phyloP scores from a whole-genome alignment of 495 filamentous ascomycete genomes.

The Aeminium ludgeri region DNA sequence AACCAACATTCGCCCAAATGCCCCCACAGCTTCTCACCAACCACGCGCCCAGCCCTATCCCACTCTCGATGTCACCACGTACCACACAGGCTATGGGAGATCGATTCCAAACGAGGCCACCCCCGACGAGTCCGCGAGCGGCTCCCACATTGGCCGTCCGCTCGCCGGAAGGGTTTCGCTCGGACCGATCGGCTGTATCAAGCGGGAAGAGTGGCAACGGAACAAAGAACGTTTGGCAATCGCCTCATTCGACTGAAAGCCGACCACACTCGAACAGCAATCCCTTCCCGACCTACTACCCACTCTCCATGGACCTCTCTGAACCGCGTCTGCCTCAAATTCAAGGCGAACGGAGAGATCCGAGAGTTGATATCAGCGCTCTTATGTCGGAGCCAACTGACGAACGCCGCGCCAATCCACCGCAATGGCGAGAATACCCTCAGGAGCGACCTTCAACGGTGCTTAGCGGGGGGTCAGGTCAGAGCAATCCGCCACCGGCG shows the following conservation, averaged over 20 bases:
- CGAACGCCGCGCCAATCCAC: too few relatives aligned
- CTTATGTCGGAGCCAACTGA: too few relatives aligned
- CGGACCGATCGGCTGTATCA: background rate
- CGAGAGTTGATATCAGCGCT: too few relatives aligned
- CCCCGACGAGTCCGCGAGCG: constrained; percentile 4
- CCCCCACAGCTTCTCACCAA: background rate
- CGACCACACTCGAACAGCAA: background rate
- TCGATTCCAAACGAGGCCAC: constrained; percentile 6
- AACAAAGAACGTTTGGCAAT: background rate
- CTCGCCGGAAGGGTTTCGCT: background rate
- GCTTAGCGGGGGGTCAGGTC: too few relatives aligned
- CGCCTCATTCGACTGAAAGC: background rate
- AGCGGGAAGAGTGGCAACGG: background rate
- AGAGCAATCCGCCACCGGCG: too few relatives aligned
- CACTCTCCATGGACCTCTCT: too few relatives aligned
- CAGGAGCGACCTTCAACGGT: too few relatives aligned
- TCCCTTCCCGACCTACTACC: background rate
- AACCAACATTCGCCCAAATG: background rate
- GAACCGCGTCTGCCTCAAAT: too few relatives aligned
- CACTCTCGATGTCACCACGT: constrained; percentile 9
- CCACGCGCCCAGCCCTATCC: constrained; percentile 1
- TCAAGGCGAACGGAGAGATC: too few relatives aligned
- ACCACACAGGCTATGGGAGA: constrained; percentile 5
- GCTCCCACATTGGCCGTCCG: background rate
- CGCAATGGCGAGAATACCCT: too few relatives aligned